Evolutionary conservation across 1,139 yeast species (phyloP), one percentile per base, ranked within the genome.

Genomic region (Cylindricascospora bacillispora): DNA sequence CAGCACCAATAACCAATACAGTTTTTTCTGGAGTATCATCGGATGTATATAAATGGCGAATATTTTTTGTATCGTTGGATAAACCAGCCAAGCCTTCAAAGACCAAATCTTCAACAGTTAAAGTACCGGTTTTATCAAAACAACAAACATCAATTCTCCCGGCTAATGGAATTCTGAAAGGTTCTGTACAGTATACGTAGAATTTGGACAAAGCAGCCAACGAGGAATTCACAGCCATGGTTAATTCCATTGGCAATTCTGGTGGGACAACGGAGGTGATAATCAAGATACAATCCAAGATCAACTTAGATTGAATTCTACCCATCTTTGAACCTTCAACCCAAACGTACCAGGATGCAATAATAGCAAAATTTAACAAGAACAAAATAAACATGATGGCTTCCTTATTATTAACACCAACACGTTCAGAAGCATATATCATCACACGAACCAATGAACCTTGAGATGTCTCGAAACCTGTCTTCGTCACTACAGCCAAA

Each of bases 321-420:
- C 95, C 97, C 82, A 82, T 78, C 56, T 69, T 76, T 23, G 93
- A 79, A 59, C 99, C 98, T 60, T 89, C 95, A 36, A 79, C 79
- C 99, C 99, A 89, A 32, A 89, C 98, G 53, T 89, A 92, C 85
- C 95, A 81, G 21, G 94, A 78, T 23, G 99, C 98, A 47, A 85
- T 83, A 54, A 92, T 70, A 38, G 99, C 98, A 51, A 89, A 89
- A 22, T 81, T 64, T 45, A 92, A 70, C 54, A 89, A 67, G 62
- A 89, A 92, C 43, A 86, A 65, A 51, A 89, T 89, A 56, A 89
- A 89, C 59, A 80, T 76, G 49, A 89, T 73, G 1, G 97, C 93
- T 59, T 89, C 98, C 55, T 76, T 80, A 58, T 85, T 89, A 36
- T 95, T 97, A 32, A 86, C 97, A 34, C 93, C 85, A 39, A 89